Conservation (phyloP, 2,329 filamentous ascomycete genomes). For the Rhytidhysteron rufulum region DNA sequence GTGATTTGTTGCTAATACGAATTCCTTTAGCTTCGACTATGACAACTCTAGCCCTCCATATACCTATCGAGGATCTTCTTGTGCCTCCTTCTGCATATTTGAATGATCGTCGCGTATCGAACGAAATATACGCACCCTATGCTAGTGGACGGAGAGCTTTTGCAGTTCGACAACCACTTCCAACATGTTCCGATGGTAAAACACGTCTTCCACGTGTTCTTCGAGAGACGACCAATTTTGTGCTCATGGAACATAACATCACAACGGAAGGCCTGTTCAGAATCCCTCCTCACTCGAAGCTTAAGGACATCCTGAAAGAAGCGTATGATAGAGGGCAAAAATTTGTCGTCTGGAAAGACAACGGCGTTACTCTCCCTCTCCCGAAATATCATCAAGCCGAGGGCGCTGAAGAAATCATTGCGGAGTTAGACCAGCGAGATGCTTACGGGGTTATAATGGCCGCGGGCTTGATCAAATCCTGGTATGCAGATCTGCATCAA, state of each 20-base stretch:
- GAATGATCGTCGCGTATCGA: constrained; percentile 49
- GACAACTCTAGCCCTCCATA: constrained; percentile 46
- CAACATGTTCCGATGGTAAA: constrained; percentile 40
- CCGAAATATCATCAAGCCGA: constrained; percentile 29
- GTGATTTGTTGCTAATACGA: constrained; percentile 1
- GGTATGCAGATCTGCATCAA: constrained; percentile 51
- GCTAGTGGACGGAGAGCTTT: constrained; percentile 46
- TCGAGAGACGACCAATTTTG: constrained; percentile 50
- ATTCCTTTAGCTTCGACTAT: constrained; percentile 43
- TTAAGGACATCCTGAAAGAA: constrained; percentile 50
- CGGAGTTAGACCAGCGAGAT: constrained; percentile 46
- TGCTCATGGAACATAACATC: constrained; percentile 47
- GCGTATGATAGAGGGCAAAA: constrained; percentile 54
- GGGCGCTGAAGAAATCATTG: constrained; percentile 40
- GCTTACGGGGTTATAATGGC: constrained; percentile 53
- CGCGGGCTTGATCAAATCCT: constrained; percentile 52
- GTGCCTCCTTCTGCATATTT: constrained; percentile 54
- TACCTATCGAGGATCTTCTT: constrained; percentile 51
- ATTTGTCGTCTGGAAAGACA: constrained; percentile 52
- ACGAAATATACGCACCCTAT: constrained; percentile 46
- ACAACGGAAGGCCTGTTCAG: constrained; percentile 52
- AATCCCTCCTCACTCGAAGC: constrained; percentile 48
- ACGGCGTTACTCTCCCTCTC: constrained; percentile 27
- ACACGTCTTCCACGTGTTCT: constrained; percentile 50
- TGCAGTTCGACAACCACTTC: constrained; percentile 46